Evolutionary conservation across 306 rosid genomes (phyloP).

Genomic region (Vicia sativa): DNA sequence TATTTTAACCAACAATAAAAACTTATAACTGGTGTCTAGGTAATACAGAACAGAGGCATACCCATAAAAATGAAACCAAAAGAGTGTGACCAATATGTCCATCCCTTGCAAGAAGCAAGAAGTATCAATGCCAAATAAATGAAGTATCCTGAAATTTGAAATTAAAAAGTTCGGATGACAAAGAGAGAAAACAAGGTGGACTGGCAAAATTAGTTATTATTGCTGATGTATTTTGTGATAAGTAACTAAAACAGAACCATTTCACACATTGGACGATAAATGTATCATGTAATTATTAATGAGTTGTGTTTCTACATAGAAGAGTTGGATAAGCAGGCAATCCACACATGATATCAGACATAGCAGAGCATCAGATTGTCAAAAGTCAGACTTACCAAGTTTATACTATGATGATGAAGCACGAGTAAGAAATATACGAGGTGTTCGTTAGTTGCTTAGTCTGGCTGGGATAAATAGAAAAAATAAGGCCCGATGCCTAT

Average conservation of each 20-base stretch:
- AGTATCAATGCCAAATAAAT: conserved; percentile 66
- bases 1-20: conserved; percentile 33
- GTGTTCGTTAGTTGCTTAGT: neutral
- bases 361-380: neutral
- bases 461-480: neutral
- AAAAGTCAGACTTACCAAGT: neutral
- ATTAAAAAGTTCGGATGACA: conserved; percentile 33
- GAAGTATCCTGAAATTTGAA: conserved; percentile 68
- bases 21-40: conserved; percentile 13
- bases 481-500: neutral
- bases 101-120: conserved; percentile 75
- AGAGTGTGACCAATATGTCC: conserved; percentile 83
- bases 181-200: conserved; percentile 26
- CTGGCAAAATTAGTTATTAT: conserved; percentile 9
- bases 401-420: neutral
- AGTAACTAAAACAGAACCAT: conserved; percentile 11
- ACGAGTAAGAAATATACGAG: neutral
- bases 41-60: conserved; percentile 47
- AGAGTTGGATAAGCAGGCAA: conserved; percentile 14
- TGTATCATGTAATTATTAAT: conserved; percentile 2
- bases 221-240: conserved; percentile 13
- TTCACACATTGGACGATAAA: neutral
- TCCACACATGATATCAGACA: neutral
- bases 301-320: conserved; percentile 6
- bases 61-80: conserved; percentile 93